These are phyloP conservation scores for Cercospora brassicicola DNA, from an alignment of 2,329 filamentous ascomycete genomes.

Conservation along the genomic window DNA sequence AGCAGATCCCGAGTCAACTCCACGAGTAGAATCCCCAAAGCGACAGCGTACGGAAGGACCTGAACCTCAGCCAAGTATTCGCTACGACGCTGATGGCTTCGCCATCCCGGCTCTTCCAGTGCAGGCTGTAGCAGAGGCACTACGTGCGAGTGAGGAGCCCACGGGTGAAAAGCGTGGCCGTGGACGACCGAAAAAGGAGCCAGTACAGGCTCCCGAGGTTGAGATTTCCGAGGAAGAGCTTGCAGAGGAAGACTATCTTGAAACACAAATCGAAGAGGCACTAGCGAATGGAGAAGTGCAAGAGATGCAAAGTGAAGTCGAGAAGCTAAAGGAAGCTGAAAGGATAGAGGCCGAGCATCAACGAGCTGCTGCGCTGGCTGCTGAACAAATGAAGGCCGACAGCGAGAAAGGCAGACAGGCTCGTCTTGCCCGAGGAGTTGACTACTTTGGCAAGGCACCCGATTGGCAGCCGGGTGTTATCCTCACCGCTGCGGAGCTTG, in stretches of 20 bases:
- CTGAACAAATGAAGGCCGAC: conserved; percentile 32
- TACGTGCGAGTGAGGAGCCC: conserved; percentile 19
- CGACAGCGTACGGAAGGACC: conserved; percentile 19
- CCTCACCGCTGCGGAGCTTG: conserved; percentile 34
- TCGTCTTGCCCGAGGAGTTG: conserved; percentile 51
- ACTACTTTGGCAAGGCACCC: conserved; percentile 60
- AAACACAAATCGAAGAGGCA: conserved; percentile 46
- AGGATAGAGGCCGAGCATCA: conserved; percentile 19
- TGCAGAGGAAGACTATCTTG: conserved; percentile 49
- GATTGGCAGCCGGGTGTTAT: conserved; percentile 25
- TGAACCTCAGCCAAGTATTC: conserved; percentile 18
- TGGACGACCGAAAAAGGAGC: conserved; percentile 34
- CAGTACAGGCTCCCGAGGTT: conserved; percentile 34
- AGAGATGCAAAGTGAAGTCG: conserved; percentile 34
- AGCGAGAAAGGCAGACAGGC: conserved; percentile 52
- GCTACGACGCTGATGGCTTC: conserved; percentile 46
- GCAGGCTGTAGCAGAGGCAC: background rate
- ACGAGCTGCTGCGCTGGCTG: conserved; percentile 32
- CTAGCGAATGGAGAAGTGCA: conserved; percentile 36
- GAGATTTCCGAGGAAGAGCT: conserved; percentile 49
- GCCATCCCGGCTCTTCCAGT: conserved; percentile 39
- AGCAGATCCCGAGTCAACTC: conserved; percentile 5
- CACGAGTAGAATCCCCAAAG: conserved; percentile 24
- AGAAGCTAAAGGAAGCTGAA: conserved; percentile 33
- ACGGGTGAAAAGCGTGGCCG: conserved; percentile 37